Percentiles rank a stretch among this genome's conserved stretches.
Conservation (phyloP, 139 green algal species). For the Chlamydomonas sp. region DNA sequence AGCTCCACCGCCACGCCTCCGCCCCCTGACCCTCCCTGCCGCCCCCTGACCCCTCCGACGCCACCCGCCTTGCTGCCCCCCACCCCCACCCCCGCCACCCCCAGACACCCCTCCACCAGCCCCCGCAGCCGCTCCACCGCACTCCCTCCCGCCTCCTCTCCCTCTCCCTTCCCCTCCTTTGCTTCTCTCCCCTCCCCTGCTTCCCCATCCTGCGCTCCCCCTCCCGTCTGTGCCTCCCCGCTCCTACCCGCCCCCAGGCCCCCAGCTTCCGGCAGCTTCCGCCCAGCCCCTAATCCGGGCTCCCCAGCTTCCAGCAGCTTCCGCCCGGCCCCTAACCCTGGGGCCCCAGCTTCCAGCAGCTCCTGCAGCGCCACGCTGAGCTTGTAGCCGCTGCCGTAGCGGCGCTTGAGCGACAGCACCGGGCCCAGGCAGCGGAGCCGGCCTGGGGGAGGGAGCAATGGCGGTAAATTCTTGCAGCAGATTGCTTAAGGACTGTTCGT, state of each 20-base stretch:
- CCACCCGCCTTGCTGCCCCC: not conserved
- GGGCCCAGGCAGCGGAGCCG: conserved; percentile 82
- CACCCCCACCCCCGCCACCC: not conserved
- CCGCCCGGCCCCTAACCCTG: not conserved
- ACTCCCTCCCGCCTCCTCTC: not conserved
- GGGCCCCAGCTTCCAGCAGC: not conserved
- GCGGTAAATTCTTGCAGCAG: conserved; percentile 61
- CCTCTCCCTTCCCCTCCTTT: not conserved
- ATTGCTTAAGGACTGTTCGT: not conserved
- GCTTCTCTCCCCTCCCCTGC: not conserved
- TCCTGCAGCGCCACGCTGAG: not conserved
- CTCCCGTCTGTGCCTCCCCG: not conserved
- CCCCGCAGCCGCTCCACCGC: not conserved
- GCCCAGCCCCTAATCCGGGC: too few species aligned
- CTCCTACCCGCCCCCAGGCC: not conserved
- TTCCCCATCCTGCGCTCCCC: not conserved
- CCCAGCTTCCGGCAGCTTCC: not conserved
- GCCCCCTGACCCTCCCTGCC: not conserved
- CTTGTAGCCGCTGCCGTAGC: conserved; percentile 76
- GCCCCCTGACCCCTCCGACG: not conserved
- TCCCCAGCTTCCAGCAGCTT: not conserved
- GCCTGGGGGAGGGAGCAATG: conserved; percentile 79
- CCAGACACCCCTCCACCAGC: conserved; percentile 5
- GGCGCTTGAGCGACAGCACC: conserved; percentile 83
- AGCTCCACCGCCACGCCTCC: not conserved